phyloP scores from a whole-genome alignment of 768 basidiomycete genomes.

The Kwoniella sp. region DNA sequence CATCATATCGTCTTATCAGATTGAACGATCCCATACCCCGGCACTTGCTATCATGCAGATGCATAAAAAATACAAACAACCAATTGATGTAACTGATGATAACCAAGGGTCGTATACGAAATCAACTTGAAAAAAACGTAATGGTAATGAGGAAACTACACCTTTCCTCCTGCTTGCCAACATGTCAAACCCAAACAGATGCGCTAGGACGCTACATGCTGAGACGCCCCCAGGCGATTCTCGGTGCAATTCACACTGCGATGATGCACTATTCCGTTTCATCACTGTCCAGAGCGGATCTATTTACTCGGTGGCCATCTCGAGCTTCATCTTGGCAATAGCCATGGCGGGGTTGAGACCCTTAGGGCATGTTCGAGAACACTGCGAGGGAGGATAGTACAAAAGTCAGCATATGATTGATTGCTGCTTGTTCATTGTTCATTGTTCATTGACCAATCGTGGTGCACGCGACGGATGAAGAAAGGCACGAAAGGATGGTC shows the following conservation, averaged over 20 bases:
- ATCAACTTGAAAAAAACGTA: no score
- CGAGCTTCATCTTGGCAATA: constrained; percentile 90
- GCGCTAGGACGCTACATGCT: neutral
- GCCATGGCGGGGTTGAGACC: constrained; percentile 90
- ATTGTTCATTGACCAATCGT: neutral
- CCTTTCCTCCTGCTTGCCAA: neutral
- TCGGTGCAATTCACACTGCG: no score
- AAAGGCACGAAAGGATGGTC: neutral
- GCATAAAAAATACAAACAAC: constrained; percentile 1
- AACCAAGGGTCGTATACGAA: neutral
- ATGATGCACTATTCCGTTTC: neutral
- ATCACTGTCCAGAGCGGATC: neutral
- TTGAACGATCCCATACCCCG: neutral
- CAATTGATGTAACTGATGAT: constrained; percentile 2
- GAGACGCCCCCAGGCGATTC: neutral
- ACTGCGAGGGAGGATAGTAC: constrained; percentile 57
- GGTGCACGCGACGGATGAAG: neutral
- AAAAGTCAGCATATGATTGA: neutral
- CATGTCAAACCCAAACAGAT: neutral
- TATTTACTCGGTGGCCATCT: constrained; percentile 57
- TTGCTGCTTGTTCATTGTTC: neutral
- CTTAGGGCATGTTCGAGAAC: constrained; percentile 95
- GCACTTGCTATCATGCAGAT: constrained; percentile 5
- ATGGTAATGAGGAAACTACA: neutral
- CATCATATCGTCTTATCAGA: no score